Conservation (phyloP, 2,329 filamentous ascomycete genomes). For the Penicillium sclerotigenum region DNA sequence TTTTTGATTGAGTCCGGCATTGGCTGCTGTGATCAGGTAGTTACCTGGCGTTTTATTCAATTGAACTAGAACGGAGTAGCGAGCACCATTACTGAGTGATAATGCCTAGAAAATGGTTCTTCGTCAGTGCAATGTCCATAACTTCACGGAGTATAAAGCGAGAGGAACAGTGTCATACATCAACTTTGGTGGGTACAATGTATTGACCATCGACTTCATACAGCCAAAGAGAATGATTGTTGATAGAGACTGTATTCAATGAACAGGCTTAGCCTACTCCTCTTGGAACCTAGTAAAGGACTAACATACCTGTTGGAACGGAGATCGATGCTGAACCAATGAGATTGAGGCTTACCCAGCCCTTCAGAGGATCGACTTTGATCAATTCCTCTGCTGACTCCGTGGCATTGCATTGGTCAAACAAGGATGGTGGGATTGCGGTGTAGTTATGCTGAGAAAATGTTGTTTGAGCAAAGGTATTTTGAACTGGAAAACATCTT, state of each 20-base stretch:
- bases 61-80: conserved; percentile 3
- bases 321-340: background rate
- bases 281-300: background rate
- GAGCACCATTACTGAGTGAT: background rate
- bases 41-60: background rate
- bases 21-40: background rate
- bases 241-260: background rate
- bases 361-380: background rate
- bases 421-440: background rate
- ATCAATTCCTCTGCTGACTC: background rate
- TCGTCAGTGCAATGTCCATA: background rate
- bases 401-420: conserved; percentile 1
- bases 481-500: conserved; percentile 1
- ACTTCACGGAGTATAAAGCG: background rate
- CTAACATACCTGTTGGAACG: background rate
- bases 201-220: conserved; percentile 6
- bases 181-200: background rate
- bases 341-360: conserved; percentile 3
- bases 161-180: background rate
- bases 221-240: conserved; percentile 7
- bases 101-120: background rate
- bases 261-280: too few species aligned
- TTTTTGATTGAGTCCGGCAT: conserved; percentile 1
- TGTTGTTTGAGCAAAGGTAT: conserved; percentile 2
- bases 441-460: background rate